Conservation (phyloP, 2,329 filamentous ascomycete species). For the Davidsoniella virescens region DNA sequence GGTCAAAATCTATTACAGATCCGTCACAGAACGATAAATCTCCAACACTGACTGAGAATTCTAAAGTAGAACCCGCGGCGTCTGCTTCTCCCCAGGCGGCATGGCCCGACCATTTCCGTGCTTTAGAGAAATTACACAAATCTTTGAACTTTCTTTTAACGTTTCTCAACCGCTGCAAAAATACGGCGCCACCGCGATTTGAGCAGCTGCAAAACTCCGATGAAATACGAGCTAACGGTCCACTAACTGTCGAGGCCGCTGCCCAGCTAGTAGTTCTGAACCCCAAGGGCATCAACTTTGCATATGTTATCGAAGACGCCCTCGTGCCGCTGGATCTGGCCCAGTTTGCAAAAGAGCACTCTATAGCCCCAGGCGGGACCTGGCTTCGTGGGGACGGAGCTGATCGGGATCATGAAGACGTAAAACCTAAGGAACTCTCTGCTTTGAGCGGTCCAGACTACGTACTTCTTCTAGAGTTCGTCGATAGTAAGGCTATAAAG, state of each 20-base stretch:
- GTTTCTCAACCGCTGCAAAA: constrained; percentile 84
- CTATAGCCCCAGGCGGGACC: not conserved
- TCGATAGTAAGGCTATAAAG: constrained; percentile 42
- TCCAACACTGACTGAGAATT: no score
- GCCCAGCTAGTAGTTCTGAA: constrained; percentile 65
- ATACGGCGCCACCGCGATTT: constrained; percentile 70
- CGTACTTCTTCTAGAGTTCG: constrained; percentile 78
- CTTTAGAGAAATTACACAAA: constrained; percentile 58
- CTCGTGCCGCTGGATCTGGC: constrained; percentile 54
- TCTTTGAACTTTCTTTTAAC: constrained; percentile 89
- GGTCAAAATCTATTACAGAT: no score
- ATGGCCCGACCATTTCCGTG: constrained; percentile 64
- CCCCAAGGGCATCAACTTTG: constrained; percentile 64
- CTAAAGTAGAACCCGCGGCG: no score
- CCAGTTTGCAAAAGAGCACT: not conserved
- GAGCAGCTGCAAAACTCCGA: constrained; percentile 75
- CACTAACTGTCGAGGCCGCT: constrained; percentile 60
- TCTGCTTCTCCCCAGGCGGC: constrained; percentile 14
- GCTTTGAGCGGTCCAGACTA: constrained; percentile 24
- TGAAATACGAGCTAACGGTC: constrained; percentile 45
- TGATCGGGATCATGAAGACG: not conserved
- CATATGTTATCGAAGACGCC: constrained; percentile 71
- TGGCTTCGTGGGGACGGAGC: constrained; percentile 6
- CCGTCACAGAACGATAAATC: no score
- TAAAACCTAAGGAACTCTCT: constrained; percentile 42